Conservation (phyloP, 768 basidiomycete species). For the Hericium coralloides region DNA sequence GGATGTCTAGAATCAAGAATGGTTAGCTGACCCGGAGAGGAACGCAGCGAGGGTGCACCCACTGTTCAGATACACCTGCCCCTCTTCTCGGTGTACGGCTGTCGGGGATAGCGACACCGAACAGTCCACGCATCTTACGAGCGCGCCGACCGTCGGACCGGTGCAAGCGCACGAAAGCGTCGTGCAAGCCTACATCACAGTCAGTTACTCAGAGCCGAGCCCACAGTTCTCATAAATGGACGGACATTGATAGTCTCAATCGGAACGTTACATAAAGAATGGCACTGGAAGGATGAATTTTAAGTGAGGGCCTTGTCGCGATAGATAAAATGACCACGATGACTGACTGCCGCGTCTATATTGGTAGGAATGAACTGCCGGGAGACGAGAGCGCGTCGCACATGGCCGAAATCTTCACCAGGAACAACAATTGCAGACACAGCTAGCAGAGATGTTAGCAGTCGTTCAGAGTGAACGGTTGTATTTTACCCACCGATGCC, state of each 20-base stretch:
- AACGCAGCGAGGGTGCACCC: background rate
- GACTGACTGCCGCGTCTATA: background rate
- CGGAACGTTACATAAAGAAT: background rate
- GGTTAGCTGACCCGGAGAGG: too few species aligned
- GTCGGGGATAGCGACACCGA: background rate
- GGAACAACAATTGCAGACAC: too few species aligned
- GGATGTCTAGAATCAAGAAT: background rate
- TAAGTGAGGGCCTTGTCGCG: background rate
- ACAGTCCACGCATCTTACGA: background rate
- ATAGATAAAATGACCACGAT: background rate
- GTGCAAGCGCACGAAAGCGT: background rate
- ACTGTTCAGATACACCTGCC: background rate
- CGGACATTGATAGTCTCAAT: background rate
- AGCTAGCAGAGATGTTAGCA: too few species aligned
- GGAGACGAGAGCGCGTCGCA: background rate
- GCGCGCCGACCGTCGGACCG: background rate
- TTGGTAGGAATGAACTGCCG: background rate
- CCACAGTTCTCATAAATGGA: background rate
- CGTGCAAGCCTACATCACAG: background rate
- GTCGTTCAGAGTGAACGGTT: too few species aligned
- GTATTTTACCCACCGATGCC: too few species aligned
- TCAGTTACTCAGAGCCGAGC: background rate
- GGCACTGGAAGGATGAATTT: background rate
- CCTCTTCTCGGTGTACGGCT: background rate
- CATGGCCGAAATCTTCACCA: background rate